Evolutionary conservation across 306 rosid genomes (phyloP).

Genomic region (Arachis stenosperma): DNA sequence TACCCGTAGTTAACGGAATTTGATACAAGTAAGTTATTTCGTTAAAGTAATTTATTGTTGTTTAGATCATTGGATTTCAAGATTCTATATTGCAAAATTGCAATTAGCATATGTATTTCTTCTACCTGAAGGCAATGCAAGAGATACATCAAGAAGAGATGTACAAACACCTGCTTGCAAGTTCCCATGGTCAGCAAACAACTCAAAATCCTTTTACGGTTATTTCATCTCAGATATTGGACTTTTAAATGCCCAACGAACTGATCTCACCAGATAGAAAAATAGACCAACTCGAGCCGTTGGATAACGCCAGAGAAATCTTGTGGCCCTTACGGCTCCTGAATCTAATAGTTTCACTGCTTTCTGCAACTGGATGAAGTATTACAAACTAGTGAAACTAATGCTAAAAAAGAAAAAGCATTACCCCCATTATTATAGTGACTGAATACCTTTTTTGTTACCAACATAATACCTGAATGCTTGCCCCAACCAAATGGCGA

Average conservation of each 20-base stretch:
- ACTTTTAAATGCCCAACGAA: constrained; percentile 11
- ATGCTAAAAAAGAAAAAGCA: neutral
- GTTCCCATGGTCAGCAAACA: constrained; percentile 43
- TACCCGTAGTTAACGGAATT: constrained; percentile 19
- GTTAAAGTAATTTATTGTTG: neutral
- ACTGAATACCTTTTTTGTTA: too few species aligned
- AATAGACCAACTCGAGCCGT: constrained; percentile 78
- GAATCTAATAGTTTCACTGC: constrained; percentile 76
- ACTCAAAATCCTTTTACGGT: constrained; percentile 22
- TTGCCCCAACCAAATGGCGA: constrained; percentile 87
- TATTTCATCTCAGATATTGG: constrained; percentile 16
- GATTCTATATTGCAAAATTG: neutral
- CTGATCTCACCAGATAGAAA: constrained; percentile 75
- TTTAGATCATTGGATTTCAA: constrained; percentile 7
- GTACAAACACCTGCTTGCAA: constrained; percentile 84
- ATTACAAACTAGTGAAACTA: constrained; percentile 17
- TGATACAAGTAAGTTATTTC: neutral
- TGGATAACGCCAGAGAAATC: constrained; percentile 86
- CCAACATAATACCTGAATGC: constrained; percentile 62
- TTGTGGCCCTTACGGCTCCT: constrained; percentile 78
- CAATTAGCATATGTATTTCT: neutral
- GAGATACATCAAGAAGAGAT: constrained; percentile 94
- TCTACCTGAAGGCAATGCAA: constrained; percentile 94
- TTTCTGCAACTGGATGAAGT: constrained; percentile 60
- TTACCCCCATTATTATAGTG: too few species aligned